Conservation (phyloP, 495 filamentous ascomycete species). For the Hypoxylon cercidicola region DNA sequence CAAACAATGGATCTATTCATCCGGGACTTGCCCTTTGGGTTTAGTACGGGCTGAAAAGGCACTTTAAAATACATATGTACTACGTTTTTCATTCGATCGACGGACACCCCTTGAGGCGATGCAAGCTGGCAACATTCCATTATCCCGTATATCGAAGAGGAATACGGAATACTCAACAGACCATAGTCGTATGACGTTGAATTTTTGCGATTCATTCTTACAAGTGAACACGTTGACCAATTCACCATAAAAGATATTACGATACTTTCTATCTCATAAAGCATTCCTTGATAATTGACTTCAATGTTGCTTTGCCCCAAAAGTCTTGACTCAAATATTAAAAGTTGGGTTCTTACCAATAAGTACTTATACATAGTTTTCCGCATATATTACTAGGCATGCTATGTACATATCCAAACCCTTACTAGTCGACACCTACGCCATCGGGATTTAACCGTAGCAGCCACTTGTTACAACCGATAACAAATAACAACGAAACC, state of each 20-base stretch:
- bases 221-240: conserved; percentile 38
- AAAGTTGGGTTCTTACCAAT: neutral
- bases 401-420: conserved; percentile 19
- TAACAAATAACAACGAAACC: conserved; percentile 10
- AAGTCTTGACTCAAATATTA: neutral
- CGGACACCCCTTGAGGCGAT: conserved; percentile 30
- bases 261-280: conserved; percentile 4
- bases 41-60: conserved; percentile 16
- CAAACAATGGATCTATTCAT: conserved; percentile 4
- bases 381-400: neutral
- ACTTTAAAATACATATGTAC: neutral
- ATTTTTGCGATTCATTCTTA: conserved; percentile 18
- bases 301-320: neutral
- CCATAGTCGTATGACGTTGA: conserved; percentile 43
- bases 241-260: conserved; percentile 10
- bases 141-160: conserved; percentile 27
- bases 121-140: conserved; percentile 44
- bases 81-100: conserved; percentile 21
- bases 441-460: conserved; percentile 38
- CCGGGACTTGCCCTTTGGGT: conserved; percentile 31
- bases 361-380: neutral
- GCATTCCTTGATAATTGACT: conserved; percentile 8
- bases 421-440: neutral
- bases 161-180: conserved; percentile 12
- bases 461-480: conserved; percentile 14